Evolutionary conservation across 805 yeast species (phyloP).

Genomic region (Kodamaea kakaduensis): DNA sequence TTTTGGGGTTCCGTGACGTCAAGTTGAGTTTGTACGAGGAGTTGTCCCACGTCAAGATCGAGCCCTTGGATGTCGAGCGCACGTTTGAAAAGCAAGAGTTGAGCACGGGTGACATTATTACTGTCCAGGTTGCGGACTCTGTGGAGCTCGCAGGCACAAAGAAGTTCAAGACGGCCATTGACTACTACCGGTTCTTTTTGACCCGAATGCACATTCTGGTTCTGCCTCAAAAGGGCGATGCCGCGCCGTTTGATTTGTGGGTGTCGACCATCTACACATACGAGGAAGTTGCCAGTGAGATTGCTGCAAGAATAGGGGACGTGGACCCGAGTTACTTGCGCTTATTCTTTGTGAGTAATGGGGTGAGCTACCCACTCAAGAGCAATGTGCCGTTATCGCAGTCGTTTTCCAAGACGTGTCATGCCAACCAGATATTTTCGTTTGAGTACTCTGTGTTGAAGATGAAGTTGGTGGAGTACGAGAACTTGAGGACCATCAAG

Average conservation of each 20-base stretch:
- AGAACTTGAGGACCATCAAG: conserved; percentile 62
- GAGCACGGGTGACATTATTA: conserved; percentile 64
- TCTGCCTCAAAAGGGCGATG: conserved; percentile 37
- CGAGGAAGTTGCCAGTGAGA: conserved; percentile 54
- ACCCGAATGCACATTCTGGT: conserved; percentile 60
- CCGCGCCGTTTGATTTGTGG: conserved; percentile 57
- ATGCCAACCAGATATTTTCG: conserved; percentile 39
- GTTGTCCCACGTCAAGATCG: conserved; percentile 50
- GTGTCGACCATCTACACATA: conserved; percentile 58
- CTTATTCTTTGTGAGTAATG: conserved; percentile 57
- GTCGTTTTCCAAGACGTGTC: conserved; percentile 39
- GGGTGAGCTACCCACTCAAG: conserved; percentile 50
- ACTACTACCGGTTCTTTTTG: conserved; percentile 51
- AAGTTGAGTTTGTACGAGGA: conserved; percentile 55
- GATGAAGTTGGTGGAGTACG: conserved; percentile 71
- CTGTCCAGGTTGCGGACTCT: conserved; percentile 29
- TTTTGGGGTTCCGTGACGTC: conserved; percentile 37
- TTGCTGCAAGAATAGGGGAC: conserved; percentile 48
- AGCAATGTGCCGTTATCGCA: conserved; percentile 34
- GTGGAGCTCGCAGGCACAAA: conserved; percentile 15
- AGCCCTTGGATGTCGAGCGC: conserved; percentile 33
- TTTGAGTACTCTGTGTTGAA: conserved; percentile 77
- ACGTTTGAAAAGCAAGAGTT: conserved; percentile 57
- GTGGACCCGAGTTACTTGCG: conserved; percentile 61
- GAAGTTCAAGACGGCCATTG: conserved; percentile 30